Conservation (phyloP, 2,329 filamentous ascomycete species). For the Xylariaceae sp. region DNA sequence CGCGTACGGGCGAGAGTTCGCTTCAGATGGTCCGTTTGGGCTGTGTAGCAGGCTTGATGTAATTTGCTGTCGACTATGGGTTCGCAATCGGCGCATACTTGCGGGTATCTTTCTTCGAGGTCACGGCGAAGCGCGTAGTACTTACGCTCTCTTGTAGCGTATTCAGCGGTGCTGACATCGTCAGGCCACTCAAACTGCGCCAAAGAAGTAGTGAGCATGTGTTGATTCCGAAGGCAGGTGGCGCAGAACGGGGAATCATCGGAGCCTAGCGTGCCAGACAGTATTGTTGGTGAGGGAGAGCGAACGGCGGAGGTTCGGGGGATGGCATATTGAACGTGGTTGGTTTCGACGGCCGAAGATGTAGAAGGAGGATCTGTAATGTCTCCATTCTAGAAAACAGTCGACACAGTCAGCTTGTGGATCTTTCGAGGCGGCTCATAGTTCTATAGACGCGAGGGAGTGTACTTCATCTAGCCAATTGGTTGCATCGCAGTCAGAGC, state of each 20-base stretch:
- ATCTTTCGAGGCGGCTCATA: too few species aligned
- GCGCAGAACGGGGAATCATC: constrained; percentile 58
- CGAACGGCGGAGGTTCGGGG: constrained; percentile 30
- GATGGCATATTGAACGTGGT: constrained; percentile 43
- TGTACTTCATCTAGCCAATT: constrained; percentile 85
- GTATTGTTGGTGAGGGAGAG: constrained; percentile 24
- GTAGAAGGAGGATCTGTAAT: constrained; percentile 80
- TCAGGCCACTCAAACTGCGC: constrained; percentile 74
- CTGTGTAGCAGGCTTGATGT: constrained; percentile 69
- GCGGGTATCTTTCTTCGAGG: constrained; percentile 80
- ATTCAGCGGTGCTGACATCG: constrained; percentile 62
- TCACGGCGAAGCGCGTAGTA: constrained; percentile 67
- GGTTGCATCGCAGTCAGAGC: constrained; percentile 73
- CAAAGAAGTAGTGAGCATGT: constrained; percentile 69
- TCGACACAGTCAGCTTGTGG: constrained; percentile 16
- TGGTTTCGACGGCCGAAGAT: constrained; percentile 43
- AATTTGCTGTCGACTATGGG: constrained; percentile 68
- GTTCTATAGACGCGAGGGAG: too few species aligned
- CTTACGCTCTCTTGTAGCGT: constrained; percentile 61
- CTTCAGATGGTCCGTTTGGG: constrained; percentile 75
- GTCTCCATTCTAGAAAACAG: constrained; percentile 64
- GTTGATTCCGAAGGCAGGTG: constrained; percentile 84
- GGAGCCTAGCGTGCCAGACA: constrained; percentile 24
- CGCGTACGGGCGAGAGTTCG: constrained; percentile 67
- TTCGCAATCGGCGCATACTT: constrained; percentile 79